Percentiles rank a stretch among this genome's conserved stretches.
Evolutionary conservation across 1,284 basidiomycete genomes (phyloP).

Genomic region (Ustilago esculenta): DNA sequence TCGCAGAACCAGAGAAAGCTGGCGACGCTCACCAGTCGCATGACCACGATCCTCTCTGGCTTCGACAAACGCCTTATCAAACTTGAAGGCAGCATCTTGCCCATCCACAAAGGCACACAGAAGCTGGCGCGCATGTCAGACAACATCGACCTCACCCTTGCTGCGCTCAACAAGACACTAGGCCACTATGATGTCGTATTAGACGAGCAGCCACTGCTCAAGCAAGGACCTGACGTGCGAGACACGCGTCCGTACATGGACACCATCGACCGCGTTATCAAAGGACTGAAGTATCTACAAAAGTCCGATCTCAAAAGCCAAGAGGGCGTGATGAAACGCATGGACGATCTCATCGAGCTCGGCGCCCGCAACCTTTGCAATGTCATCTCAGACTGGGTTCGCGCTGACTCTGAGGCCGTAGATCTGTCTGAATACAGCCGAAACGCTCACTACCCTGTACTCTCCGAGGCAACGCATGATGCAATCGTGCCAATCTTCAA

Average conservation of each 20-base stretch:
- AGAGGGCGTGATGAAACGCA: conserved; percentile 57
- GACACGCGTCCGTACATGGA: conserved; percentile 63
- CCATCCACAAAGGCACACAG: conserved; percentile 65
- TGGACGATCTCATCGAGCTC: conserved; percentile 60
- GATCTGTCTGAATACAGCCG: conserved; percentile 48
- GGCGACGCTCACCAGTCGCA: conserved; percentile 64
- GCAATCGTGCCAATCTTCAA: conserved; percentile 53
- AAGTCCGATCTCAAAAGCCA: conserved; percentile 46
- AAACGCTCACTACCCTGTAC: conserved; percentile 38
- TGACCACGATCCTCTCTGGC: conserved; percentile 67
- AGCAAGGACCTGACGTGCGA: conserved; percentile 55
- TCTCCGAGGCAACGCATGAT: conserved; percentile 45
- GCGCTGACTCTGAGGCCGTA: conserved; percentile 55
- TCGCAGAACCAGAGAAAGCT: conserved; percentile 68
- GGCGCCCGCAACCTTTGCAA: conserved; percentile 58
- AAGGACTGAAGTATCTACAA: conserved; percentile 53
- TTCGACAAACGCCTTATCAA: conserved; percentile 68
- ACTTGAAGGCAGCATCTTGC: conserved; percentile 64
- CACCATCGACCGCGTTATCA: conserved; percentile 58
- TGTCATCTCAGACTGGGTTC: conserved; percentile 58
- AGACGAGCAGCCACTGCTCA: conserved; percentile 62
- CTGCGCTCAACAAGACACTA: conserved; percentile 58
- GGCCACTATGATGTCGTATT: conserved; percentile 63
- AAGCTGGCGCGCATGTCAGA: conserved; percentile 58
- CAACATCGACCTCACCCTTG: conserved; percentile 58